Percentiles rank a stretch among this genome's conserved stretches.
These are phyloP conservation scores for Pestalotiopsis sp. DNA, from an alignment of 2,329 filamentous ascomycete genomes.

Conservation along the genomic window DNA sequence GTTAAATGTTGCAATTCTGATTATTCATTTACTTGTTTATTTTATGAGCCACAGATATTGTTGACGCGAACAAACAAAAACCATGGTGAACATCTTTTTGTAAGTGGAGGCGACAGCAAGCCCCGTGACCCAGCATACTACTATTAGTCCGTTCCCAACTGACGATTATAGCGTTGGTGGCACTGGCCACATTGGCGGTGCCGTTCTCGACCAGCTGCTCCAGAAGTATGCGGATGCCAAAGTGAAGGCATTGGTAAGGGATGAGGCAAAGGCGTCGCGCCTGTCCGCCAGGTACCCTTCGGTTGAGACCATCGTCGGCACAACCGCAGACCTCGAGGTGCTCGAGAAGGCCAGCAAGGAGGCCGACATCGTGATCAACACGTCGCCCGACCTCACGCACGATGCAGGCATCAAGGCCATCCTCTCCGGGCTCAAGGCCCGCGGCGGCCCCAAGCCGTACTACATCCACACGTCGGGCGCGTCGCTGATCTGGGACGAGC, in stretches of 20 bases:
- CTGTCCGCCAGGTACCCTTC: slow-evolving; percentile 16
- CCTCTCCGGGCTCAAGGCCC: slow-evolving; percentile 11
- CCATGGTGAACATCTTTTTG: slow-evolving; percentile 4
- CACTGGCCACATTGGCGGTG: slow-evolving; percentile 21
- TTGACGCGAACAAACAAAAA: no score
- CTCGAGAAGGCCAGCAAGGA: slow-evolving; percentile 13
- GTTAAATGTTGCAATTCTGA: neutral
- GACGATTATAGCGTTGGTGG: slow-evolving; percentile 15
- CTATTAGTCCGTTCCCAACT: neutral
- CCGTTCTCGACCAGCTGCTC: slow-evolving; percentile 17
- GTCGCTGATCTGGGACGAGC: slow-evolving; percentile 19
- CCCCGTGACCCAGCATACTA: neutral
- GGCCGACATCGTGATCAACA: slow-evolving; percentile 20
- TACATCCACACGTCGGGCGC: slow-evolving; percentile 22
- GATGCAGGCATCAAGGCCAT: slow-evolving; percentile 13
- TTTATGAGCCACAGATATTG: neutral
- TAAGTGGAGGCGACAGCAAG: neutral
- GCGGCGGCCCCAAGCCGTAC: slow-evolving; percentile 1
- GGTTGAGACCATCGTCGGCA: slow-evolving; percentile 16
- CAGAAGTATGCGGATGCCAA: slow-evolving; percentile 12
- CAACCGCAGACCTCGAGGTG: slow-evolving; percentile 3
- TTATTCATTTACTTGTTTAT: neutral
- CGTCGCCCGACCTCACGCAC: slow-evolving; percentile 20
- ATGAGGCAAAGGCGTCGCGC: slow-evolving; percentile 12
- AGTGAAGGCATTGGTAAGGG: slow-evolving; percentile 16